phyloP scores from a whole-genome alignment of 2,329 filamentous ascomycete genomes.

The Lasiodiplodia hormozganensis region DNA sequence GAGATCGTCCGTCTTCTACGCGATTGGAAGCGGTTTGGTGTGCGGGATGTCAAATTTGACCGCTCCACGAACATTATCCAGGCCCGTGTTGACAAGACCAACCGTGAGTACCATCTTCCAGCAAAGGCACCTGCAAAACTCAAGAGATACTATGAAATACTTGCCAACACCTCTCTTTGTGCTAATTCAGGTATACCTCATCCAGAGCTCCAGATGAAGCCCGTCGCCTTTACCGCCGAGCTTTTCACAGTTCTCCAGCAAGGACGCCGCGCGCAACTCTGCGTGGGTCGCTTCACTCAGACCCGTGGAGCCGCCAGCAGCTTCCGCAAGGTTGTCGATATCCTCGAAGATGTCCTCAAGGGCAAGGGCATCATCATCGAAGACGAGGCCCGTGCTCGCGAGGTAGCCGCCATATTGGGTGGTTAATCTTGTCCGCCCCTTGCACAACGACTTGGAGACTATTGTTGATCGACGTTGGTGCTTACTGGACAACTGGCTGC shows the following conservation, averaged over 20 bases:
- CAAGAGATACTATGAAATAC: constrained; percentile 1
- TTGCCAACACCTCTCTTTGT: background rate
- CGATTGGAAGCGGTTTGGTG: constrained; percentile 82
- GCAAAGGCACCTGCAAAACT: constrained; percentile 1
- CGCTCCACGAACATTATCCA: constrained; percentile 81
- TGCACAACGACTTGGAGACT: too few species aligned
- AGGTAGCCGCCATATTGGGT: constrained; percentile 2
- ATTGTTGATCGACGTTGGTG: background rate
- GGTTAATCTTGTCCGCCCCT: background rate
- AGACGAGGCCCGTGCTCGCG: constrained; percentile 43
- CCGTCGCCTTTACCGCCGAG: constrained; percentile 86
- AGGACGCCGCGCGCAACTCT: constrained; percentile 76
- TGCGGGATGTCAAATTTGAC: constrained; percentile 79
- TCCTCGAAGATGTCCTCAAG: constrained; percentile 72
- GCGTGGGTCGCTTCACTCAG: constrained; percentile 85
- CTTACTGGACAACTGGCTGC: background rate
- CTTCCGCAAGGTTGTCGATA: constrained; percentile 83
- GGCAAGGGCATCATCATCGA: constrained; percentile 71
- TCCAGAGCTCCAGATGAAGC: constrained; percentile 78
- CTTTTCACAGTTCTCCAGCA: constrained; percentile 90
- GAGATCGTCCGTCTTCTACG: constrained; percentile 77
- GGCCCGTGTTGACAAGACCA: constrained; percentile 75
- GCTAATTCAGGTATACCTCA: constrained; percentile 32
- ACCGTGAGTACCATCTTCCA: constrained; percentile 67
- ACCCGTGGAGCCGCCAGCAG: constrained; percentile 90